Evolutionary conservation across 495 filamentous ascomycete species (phyloP), one percentile per base, ranked within the genome.

Genomic region (Hypoxylon lienhwacheense): DNA sequence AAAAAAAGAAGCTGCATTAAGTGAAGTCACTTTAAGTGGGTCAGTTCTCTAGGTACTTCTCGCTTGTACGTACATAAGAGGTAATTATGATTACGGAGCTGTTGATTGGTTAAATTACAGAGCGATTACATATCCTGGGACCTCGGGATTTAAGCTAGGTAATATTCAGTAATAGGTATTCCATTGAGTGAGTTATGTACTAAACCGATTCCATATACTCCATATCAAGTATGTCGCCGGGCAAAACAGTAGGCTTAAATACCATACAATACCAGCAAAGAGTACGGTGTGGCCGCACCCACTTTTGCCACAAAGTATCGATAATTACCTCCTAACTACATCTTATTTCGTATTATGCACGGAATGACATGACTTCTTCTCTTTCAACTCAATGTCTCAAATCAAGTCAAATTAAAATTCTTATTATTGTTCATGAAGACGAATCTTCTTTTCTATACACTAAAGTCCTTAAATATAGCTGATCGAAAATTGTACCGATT

Each of bases 401-500:
- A n/a, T 29, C 32, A 37, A n/a, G 15, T 44, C 6, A 44, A 20
- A 4, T 20, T 20, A 11, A 14, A 44, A 31, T 31, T 44, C 24
- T 4, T 26, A 26, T 8, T 26, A 5, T 26, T 26, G 4, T 8
- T 8, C 4, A 26, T 26, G 4, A 26, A 12, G 22, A 16, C n/a
- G 10, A 26, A 0, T 28, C 15, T 29, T 1, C 21, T 4, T 21
- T 46, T 47, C 24, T 43, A 47, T 53, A 46, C 39, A 53, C n/a
- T 15, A 5, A 21, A 0, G 5, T 11, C 21, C n/a, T 53, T 53
- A 66, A 24, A 14, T 19, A 33, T 73, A 76, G 36, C 45, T 21
- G n/a, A 77, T 53, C 12, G 47, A 64, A 44, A 77, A 77, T 7
- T 48, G 15, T 10, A 66, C 63, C 12, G 72, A 65, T 51, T 73